Percentiles rank a stretch among this genome's conserved stretches.
phyloP scores from a whole-genome alignment of 768 basidiomycete species.

The Leccinellum albellum region DNA sequence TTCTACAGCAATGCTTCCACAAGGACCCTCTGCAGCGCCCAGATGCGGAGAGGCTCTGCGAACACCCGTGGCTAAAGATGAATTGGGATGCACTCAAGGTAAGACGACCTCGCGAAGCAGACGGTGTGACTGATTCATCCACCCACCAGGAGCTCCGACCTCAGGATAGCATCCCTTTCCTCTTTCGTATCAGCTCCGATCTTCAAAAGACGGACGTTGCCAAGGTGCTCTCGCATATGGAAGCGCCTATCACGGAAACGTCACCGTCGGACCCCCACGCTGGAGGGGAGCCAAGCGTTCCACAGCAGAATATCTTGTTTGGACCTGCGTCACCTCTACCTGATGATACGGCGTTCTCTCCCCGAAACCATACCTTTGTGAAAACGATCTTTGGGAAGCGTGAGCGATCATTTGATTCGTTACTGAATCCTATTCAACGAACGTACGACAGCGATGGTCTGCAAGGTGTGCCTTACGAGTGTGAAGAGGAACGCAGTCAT shows the following conservation, averaged over 20 bases:
- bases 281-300: conserved; percentile 37
- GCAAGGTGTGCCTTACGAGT: conserved; percentile 74
- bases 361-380: conserved; percentile 78
- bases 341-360: conserved; percentile 44
- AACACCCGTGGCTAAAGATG: conserved; percentile 86
- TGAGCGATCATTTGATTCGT: conserved; percentile 39
- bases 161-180: conserved; percentile 93
- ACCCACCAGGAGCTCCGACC: conserved; percentile 67
- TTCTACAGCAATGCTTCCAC: conserved; percentile 83
- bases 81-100: conserved; percentile 82
- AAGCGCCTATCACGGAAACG: conserved; percentile 29
- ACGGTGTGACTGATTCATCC: not conserved
- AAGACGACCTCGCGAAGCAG: conserved; percentile 11
- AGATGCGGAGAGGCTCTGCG: conserved; percentile 77
- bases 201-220: conserved; percentile 67
- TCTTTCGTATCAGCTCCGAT: conserved; percentile 87
- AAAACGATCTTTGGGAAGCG: conserved; percentile 92
- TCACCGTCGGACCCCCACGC: conserved; percentile 46
- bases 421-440: conserved; percentile 5
- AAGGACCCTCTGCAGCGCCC: conserved; percentile 86
- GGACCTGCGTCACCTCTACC: conserved; percentile 29
- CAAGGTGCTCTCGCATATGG: conserved; percentile 47
- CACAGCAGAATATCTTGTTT: conserved; percentile 38
- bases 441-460: conserved; percentile 64
- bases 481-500: conserved; percentile 87